Conservation (phyloP, 2,329 filamentous ascomycete species). For the Stagonosporopsis cucurbitacearum region DNA sequence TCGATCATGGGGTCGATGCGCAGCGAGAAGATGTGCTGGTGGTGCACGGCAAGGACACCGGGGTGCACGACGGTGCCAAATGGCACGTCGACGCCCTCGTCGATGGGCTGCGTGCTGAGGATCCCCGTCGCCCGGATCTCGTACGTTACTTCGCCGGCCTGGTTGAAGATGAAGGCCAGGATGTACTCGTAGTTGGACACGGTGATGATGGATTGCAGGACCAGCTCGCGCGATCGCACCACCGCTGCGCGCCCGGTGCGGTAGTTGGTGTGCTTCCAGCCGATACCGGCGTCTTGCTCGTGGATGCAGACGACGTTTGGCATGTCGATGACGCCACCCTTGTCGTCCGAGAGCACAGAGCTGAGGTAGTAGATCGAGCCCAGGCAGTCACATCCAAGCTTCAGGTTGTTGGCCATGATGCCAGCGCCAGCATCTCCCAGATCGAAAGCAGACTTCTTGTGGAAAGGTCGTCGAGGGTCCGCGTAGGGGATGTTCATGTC, state of each 20-base stretch:
- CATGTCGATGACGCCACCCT: constrained; percentile 64
- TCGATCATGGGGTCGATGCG: constrained; percentile 58
- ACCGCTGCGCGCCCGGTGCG: constrained; percentile 69
- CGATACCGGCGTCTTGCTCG: constrained; percentile 72
- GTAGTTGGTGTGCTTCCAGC: constrained; percentile 77
- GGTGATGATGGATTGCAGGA: constrained; percentile 73
- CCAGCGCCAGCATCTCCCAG: constrained; percentile 71
- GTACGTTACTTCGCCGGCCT: constrained; percentile 70
- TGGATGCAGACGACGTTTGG: constrained; percentile 74
- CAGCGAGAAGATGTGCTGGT: constrained; percentile 76
- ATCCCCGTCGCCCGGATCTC: constrained; percentile 74
- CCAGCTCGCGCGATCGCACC: constrained; percentile 68
- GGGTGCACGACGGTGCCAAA: constrained; percentile 74
- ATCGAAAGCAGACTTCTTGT: constrained; percentile 74
- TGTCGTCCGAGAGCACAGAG: constrained; percentile 64
- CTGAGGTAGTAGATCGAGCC: constrained; percentile 73
- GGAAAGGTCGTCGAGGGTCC: constrained; percentile 71
- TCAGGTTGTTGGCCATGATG: constrained; percentile 71
- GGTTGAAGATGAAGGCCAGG: constrained; percentile 74
- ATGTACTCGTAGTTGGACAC: constrained; percentile 78
- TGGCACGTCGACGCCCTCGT: constrained; percentile 67
- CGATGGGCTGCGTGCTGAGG: constrained; percentile 70
- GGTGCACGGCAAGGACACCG: constrained; percentile 71
- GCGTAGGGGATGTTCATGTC: constrained; percentile 71
- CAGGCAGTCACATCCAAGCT: constrained; percentile 73